Base-by-base conservation (phyloP, 805 yeast species). In the Vanderwaltozyma polyspora region DNA sequence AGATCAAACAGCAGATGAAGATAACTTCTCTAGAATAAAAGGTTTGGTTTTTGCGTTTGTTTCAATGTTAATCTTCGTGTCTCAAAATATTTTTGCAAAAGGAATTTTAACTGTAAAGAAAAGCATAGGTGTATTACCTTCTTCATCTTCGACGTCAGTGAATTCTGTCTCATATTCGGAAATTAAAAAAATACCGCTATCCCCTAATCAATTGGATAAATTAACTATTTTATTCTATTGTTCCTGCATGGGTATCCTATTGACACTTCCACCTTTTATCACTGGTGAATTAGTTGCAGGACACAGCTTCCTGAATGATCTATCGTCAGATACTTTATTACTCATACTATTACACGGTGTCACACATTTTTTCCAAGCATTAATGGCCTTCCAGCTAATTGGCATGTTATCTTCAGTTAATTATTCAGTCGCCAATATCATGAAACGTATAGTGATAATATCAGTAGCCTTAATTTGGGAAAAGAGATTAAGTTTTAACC, bases 71-170 rank as follows among this genome's bases (percentile, higher is more conserved):
- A 79, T 81, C 23, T 81, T 81, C 57, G 93, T 81, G 10, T 64
- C 77, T 7, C 93, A 81, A 51, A 81, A 80, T 51, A 78, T 81
- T 35, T 80, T 79, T 60, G 86, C 89, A n/a, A 81, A 81, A 49
- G 73, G 68, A 43, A 70, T 78, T 34, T 57, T 81, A 33, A 79
- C 87, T 2, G 59, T 66, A 35, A 68, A 65, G 34, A 53, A 53
- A n/a, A 43, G 38, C 10, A 37, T 34, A 23, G 49, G 47, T 5
- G 38, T 53, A 11, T 31, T 53, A 28, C 55, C 55, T 1, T 47
- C 50, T 4, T 36, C 49, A 9, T 34, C 36, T 24, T 25, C 25
- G 14, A 18, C 17, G 45, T 19, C 39, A 55, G 24, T 60, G 61
- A 11, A 43, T 38, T 24, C 28, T 9, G 22, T 32, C 11, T 28